phyloP scores from a whole-genome alignment of 2,329 filamentous ascomycete genomes.

The Moelleriella libera region DNA sequence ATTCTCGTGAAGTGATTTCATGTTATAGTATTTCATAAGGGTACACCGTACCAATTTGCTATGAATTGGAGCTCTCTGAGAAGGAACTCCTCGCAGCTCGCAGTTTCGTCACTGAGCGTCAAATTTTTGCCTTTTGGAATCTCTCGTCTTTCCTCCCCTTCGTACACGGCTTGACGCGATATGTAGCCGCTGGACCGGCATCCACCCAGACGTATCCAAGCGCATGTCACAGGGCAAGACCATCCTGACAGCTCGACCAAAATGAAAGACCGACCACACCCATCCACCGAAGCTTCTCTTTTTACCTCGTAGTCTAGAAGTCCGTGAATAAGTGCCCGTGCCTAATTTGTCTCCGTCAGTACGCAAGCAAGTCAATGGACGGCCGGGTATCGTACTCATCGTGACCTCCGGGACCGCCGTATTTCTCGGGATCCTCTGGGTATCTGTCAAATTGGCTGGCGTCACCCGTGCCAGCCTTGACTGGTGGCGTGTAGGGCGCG shows the following conservation, averaged over 20 bases:
- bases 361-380: not conserved
- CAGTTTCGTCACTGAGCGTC: too few relatives aligned
- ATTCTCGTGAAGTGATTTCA: too few relatives aligned
- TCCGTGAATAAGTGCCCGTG: slow-evolving; percentile 64
- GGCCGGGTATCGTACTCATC: slow-evolving; percentile 56
- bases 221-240: not conserved
- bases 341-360: slow-evolving; percentile 22
- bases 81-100: too few relatives aligned
- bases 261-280: not conserved
- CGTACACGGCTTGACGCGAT: too few relatives aligned
- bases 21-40: too few relatives aligned
- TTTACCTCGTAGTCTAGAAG: slow-evolving; percentile 34
- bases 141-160: too few relatives aligned
- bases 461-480: slow-evolving; percentile 85
- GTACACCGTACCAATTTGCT: too few relatives aligned
- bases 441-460: slow-evolving; percentile 97
- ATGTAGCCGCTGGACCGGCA: too few relatives aligned
- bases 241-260: too few relatives aligned
- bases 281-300: not conserved
- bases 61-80: too few relatives aligned
- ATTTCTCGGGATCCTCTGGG: slow-evolving; percentile 89
- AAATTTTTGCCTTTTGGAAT: too few relatives aligned
- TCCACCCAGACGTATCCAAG: too few relatives aligned
- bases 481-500: slow-evolving; percentile 91
- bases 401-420: slow-evolving; percentile 55